phyloP scores from a whole-genome alignment of 73 alveolate genomes.

The Paraurostyla sp. region DNA sequence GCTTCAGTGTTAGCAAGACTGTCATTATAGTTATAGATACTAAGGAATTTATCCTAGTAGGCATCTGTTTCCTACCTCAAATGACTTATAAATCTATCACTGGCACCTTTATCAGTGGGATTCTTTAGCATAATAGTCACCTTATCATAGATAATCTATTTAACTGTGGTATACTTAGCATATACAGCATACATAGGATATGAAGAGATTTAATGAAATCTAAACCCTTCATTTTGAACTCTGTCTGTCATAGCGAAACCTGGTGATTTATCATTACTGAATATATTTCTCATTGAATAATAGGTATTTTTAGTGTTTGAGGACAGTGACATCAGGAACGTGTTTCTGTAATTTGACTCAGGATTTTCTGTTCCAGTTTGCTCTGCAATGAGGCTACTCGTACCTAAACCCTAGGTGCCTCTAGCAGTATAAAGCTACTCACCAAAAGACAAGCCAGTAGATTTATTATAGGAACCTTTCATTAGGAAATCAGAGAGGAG shows the following conservation, averaged over 20 bases:
- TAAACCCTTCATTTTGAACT: neutral
- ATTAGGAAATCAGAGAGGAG: constrained; percentile 59
- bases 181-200: neutral
- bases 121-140: neutral
- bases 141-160: neutral
- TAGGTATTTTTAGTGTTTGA: neutral
- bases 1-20: constrained; percentile 68
- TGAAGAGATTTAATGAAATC: neutral
- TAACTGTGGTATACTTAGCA: neutral
- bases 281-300: neutral
- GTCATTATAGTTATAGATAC: constrained; percentile 45
- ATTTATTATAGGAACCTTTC: neutral
- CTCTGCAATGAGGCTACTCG: neutral
- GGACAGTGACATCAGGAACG: neutral
- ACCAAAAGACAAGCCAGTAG: constrained; percentile 65
- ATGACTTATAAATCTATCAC: neutral
- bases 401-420: constrained; percentile 76
- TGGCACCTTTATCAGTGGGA: neutral
- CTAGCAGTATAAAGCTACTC: constrained; percentile 83
- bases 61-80: neutral
- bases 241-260: constrained; percentile 13
- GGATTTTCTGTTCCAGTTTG: neutral
- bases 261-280: neutral
- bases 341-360: neutral
- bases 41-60: neutral